These are phyloP conservation scores for Torulaspora pretoriensis DNA, from an alignment of 1,139 yeast genomes.

Conservation along the genomic window DNA sequence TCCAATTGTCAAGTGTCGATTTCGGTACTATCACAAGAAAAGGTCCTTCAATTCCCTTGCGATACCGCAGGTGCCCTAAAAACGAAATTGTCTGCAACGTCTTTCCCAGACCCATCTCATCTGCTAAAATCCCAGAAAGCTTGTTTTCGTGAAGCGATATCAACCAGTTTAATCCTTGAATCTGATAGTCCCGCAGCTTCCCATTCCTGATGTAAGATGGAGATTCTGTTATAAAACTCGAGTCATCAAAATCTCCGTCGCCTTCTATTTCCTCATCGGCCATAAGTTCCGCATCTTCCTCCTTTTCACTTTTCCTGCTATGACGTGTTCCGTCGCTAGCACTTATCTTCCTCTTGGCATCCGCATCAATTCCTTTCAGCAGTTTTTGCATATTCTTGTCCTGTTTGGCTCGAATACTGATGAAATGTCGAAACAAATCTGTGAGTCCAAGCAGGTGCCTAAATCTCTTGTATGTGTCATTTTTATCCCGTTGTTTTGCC, in stretches of 20 bases:
- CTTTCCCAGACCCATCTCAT: conserved; percentile 97
- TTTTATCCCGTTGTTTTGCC: conserved; percentile 55
- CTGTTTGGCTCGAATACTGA: conserved; percentile 61
- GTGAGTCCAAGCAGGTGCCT: conserved; percentile 64
- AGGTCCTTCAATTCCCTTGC: conserved; percentile 61
- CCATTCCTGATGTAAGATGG: conserved; percentile 62
- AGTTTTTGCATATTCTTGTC: conserved; percentile 51
- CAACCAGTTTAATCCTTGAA: conserved; percentile 92
- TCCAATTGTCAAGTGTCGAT: conserved; percentile 78
- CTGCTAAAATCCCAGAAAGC: conserved; percentile 89
- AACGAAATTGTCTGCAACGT: conserved; percentile 90
- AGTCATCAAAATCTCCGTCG: conserved; percentile 31
- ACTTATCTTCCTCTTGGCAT: conserved; percentile 23
- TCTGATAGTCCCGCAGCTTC: conserved; percentile 70
- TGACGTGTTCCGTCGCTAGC: conserved; percentile 36
- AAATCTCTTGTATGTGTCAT: conserved; percentile 64
- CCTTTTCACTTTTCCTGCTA: conserved; percentile 61
- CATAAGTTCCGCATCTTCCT: conserved; percentile 65
- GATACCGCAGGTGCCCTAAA: conserved; percentile 63
- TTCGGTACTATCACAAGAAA: conserved; percentile 73
- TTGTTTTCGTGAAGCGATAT: conserved; percentile 77
- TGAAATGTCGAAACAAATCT: conserved; percentile 63
- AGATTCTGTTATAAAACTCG: conserved; percentile 42
- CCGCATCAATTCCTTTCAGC: conserved; percentile 36
- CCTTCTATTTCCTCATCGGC: conserved; percentile 48